A percentile compares a stretch with the other conserved stretches of the same genome.
Evolutionary conservation across 805 yeast species (phyloP).

Genomic region (Pichia ethanolica): DNA sequence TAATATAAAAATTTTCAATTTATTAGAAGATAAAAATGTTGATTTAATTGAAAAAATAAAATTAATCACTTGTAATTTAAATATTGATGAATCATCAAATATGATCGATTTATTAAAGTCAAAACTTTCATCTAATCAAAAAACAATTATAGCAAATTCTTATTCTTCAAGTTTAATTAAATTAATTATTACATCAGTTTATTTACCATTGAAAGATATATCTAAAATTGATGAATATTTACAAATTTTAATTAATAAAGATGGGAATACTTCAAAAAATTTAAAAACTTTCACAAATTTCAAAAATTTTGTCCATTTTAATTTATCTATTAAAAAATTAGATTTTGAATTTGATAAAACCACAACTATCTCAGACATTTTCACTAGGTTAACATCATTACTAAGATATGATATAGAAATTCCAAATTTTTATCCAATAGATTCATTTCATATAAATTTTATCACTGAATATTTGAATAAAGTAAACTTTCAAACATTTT

Average conservation of each 20-base stretch:
- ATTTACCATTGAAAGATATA: background rate
- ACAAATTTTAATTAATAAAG: background rate
- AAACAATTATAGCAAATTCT: background rate
- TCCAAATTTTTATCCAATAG: background rate
- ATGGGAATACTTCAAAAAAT: background rate
- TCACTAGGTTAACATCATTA: background rate
- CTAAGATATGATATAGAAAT: background rate
- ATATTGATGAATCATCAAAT: background rate
- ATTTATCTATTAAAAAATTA: background rate
- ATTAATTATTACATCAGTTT: background rate
- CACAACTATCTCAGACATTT: background rate
- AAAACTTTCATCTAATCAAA: background rate
- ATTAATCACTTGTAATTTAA: background rate
- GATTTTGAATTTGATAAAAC: background rate
- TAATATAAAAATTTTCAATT: background rate
- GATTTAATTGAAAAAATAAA: background rate
- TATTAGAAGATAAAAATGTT: background rate
- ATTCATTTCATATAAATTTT: slow-evolving; percentile 1
- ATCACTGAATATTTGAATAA: background rate
- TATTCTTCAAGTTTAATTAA: slow-evolving; percentile 3
- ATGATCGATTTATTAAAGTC: background rate
- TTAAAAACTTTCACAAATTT: background rate
- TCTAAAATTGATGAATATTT: slow-evolving; percentile 3
- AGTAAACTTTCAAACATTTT: background rate
- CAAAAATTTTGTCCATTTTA: background rate